Conservation (phyloP, 805 yeast species). For the Ogataea trehaloabstinens region DNA sequence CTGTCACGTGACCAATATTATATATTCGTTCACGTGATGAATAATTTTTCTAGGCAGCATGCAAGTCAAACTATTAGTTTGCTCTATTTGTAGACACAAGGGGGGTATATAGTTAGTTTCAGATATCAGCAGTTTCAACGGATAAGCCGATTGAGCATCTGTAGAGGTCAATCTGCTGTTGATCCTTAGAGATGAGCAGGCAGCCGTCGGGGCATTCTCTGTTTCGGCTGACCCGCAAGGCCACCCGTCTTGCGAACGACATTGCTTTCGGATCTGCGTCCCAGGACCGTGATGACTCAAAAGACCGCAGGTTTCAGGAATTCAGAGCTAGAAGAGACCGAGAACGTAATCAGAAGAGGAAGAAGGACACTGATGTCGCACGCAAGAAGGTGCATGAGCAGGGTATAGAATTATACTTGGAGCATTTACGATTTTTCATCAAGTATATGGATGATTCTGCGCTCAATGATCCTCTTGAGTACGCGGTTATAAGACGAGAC, state of each 20-base stretch:
- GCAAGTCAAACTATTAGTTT: too few species aligned
- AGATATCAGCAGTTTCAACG: too few species aligned
- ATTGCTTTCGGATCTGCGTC: constrained; percentile 29
- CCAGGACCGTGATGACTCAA: constrained; percentile 9
- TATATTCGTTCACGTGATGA: too few species aligned
- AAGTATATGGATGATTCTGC: constrained; percentile 34
- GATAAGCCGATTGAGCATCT: too few species aligned
- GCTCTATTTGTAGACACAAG: too few species aligned
- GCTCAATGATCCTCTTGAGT: constrained; percentile 29
- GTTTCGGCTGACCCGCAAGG: constrained; percentile 25
- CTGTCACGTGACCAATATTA: too few species aligned
- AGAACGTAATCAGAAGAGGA: constrained; percentile 11
- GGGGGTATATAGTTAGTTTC: too few species aligned
- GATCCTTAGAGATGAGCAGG: constrained; percentile 6
- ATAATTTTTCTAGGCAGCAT: too few species aligned
- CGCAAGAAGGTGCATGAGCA: constrained; percentile 17
- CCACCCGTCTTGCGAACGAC: constrained; percentile 30
- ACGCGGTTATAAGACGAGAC: constrained; percentile 31
- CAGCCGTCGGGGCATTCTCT: constrained; percentile 13
- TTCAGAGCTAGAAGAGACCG: constrained; percentile 9
- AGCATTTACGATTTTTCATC: constrained; percentile 29
- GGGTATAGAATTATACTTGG: constrained; percentile 25
- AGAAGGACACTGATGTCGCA: constrained; percentile 13
- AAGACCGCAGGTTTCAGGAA: constrained; percentile 16
- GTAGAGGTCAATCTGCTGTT: too few species aligned